phyloP scores from a whole-genome alignment of 1,284 basidiomycete genomes.

The Rhodotorula sp. region DNA sequence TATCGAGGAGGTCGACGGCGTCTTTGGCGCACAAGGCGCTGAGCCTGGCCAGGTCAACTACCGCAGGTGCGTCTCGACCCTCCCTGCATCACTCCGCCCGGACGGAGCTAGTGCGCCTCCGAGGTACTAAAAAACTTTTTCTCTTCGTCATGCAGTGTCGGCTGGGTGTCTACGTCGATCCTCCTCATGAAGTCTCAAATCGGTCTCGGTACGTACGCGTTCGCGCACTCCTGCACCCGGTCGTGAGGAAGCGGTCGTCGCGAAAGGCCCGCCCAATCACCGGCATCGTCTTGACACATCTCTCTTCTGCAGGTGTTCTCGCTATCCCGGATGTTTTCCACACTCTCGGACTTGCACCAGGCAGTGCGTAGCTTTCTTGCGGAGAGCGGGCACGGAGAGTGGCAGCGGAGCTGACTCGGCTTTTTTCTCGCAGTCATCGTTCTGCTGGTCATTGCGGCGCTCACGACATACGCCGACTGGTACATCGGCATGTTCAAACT shows the following conservation, averaged over 20 bases:
- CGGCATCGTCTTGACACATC: slow-evolving; percentile 3
- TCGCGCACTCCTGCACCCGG: neutral
- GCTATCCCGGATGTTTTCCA: slow-evolving; percentile 24
- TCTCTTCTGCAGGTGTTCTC: slow-evolving; percentile 17
- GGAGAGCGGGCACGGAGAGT: too few relatives aligned
- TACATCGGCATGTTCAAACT: slow-evolving; percentile 28
- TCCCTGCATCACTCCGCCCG: too few relatives aligned
- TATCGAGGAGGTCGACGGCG: slow-evolving; percentile 19
- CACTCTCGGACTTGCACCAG: slow-evolving; percentile 18
- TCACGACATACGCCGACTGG: slow-evolving; percentile 20
- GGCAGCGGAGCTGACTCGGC: too few relatives aligned
- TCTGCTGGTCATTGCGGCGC: slow-evolving; percentile 21
- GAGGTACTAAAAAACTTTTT: neutral
- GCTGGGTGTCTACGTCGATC: slow-evolving; percentile 12
- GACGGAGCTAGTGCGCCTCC: too few relatives aligned
- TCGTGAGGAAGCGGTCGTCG: neutral
- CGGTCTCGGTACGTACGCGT: neutral
- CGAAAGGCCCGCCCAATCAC: too few relatives aligned
- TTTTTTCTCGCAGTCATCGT: slow-evolving; percentile 8
- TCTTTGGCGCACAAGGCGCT: slow-evolving; percentile 22
- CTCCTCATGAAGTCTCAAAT: slow-evolving; percentile 11
- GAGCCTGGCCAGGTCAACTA: slow-evolving; percentile 15
- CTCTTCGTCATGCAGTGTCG: neutral
- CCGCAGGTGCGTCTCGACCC: slow-evolving; percentile 3
- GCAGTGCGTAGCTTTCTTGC: neutral